Conservation (phyloP, 2,329 filamentous ascomycete genomes). For the Calonectria pteridis region DNA sequence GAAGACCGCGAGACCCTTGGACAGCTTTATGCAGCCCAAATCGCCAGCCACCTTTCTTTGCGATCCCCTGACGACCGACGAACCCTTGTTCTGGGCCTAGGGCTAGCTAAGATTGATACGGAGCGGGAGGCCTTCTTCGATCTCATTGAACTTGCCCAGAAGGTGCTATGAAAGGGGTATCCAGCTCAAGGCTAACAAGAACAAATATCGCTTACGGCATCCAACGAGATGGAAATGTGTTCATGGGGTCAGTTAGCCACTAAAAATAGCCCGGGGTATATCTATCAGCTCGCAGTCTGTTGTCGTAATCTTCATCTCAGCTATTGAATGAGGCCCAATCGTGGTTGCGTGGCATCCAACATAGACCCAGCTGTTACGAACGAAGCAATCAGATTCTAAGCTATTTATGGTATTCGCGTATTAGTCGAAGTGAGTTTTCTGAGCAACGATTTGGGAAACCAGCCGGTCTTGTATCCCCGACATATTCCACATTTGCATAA, state of each 20-base stretch:
- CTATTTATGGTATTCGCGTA: not conserved
- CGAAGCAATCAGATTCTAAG: not conserved
- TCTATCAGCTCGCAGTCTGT: not conserved
- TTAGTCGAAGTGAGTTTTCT: too few relatives aligned
- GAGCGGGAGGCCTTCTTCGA: constrained; percentile 73
- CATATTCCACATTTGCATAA: not conserved
- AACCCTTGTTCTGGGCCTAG: constrained; percentile 72
- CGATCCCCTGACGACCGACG: constrained; percentile 75
- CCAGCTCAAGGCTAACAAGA: not conserved
- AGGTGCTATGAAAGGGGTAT: constrained; percentile 58
- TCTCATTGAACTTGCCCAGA: constrained; percentile 71
- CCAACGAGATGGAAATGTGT: not conserved
- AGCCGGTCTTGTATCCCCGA: not conserved
- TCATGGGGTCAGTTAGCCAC: not conserved
- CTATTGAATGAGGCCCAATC: not conserved
- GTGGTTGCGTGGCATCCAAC: not conserved
- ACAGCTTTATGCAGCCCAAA: constrained; percentile 89
- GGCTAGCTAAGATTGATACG: constrained; percentile 63
- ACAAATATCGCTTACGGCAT: not conserved
- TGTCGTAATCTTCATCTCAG: not conserved
- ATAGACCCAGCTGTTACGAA: not conserved
- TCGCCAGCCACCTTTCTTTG: constrained; percentile 83
- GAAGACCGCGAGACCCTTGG: constrained; percentile 84
- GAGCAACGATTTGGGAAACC: not conserved
- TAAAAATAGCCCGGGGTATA: not conserved